Evolutionary conservation across 2,329 filamentous ascomycete species (phyloP), one percentile per base, ranked within the genome.

Genomic region (Fusarium sp.): DNA sequence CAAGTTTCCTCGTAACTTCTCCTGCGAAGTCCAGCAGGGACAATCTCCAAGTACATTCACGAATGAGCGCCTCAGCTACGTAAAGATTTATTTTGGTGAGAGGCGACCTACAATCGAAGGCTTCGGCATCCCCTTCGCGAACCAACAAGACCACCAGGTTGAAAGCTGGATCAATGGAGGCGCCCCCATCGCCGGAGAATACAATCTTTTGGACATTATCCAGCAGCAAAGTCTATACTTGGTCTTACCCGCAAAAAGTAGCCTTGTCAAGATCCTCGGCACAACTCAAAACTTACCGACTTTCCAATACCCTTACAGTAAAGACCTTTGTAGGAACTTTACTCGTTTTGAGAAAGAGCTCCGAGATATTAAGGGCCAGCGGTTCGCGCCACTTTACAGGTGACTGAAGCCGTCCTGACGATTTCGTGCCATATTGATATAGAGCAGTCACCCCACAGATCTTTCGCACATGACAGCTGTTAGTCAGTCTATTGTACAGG

Each of bases 401-500:
- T 50, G 15, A 44, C 24, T 0, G 11, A 20, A 5, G 7, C 0
- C 10, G 13, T 38, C 20, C 0, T 30, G 8, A 16, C 10, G 38
- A 15, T 10, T 6, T 3, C 7, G 31, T 16, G 2, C 30, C 15
- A 14, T 6, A 41, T 2, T 55, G 31, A 41, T 7, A 3, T 31
- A 15, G 0, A 3, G 0, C 24, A 68, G 70, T 4, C 66, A 63
- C 5, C 42, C 42, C 6, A 33, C 51, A 1, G 44, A 70, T 41
- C 13, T 57, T 26, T 47, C 59, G 3, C 71, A 70, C n/a, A 14
- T 70, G 10, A 50, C 58, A 9, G 60, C 45, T 6, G 20, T 65
- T 9, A 57, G 38, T 3, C 68, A 70, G 44, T 51, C 68, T 16
- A 16, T 54, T 5, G 8, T 66, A 20, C 72, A 74, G 18, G 72